Percentiles rank a stretch among this genome's conserved stretches.
phyloP scores from a whole-genome alignment of 2,329 filamentous ascomycete genomes.

The Torrubiellomyces zombiae region DNA sequence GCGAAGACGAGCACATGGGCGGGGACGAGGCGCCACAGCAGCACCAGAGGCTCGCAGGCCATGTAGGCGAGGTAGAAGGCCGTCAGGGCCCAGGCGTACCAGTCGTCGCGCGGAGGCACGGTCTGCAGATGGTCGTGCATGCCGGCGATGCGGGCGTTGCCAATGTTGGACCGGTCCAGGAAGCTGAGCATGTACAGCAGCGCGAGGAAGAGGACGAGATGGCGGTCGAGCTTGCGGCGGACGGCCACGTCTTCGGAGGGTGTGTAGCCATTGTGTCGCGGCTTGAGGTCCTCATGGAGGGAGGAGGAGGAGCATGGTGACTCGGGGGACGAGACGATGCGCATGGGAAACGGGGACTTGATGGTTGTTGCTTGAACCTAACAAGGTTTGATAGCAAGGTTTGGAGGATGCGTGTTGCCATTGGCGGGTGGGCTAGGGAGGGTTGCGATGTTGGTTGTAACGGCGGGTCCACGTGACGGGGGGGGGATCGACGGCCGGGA shows the following conservation, averaged over 20 bases:
- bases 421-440: no score
- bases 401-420: no score
- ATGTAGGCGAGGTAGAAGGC: conserved; percentile 50
- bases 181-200: conserved; percentile 74
- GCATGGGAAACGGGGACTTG: no score
- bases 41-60: conserved; percentile 46
- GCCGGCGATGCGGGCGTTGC: conserved; percentile 46
- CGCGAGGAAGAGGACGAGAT: conserved; percentile 65
- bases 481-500: no score
- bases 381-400: no score
- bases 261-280: conserved; percentile 25
- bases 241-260: conserved; percentile 57
- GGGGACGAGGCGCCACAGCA: conserved; percentile 43
- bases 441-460: no score
- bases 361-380: no score
- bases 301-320: conserved; percentile 4
- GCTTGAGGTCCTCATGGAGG: conserved; percentile 8
- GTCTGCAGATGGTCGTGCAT: conserved; percentile 45
- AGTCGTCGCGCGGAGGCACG: conserved; percentile 22
- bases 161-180: conserved; percentile 66
- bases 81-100: conserved; percentile 44
- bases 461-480: no score
- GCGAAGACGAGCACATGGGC: conserved; percentile 41
- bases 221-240: conserved; percentile 58
- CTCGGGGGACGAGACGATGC: no score